Evolutionary conservation across 2,329 filamentous ascomycete genomes (phyloP).

Genomic region (Fusarium duplospermum): DNA sequence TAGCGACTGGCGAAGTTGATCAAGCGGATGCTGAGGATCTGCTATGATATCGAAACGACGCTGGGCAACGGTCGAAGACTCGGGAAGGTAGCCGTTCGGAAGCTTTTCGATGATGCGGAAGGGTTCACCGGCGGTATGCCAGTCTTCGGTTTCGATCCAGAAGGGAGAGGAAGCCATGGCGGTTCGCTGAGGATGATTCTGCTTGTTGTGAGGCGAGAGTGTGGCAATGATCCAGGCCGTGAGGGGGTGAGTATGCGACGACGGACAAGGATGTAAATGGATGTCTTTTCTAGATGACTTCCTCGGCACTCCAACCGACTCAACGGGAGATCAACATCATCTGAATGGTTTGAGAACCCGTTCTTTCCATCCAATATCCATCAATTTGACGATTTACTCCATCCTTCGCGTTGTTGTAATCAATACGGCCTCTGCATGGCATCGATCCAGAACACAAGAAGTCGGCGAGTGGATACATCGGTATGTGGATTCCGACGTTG

Average conservation of each 20-base stretch:
- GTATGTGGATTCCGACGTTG: neutral
- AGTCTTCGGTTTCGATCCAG: constrained; percentile 43
- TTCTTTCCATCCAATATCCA: neutral
- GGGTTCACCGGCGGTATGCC: constrained; percentile 44
- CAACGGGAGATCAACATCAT: neutral
- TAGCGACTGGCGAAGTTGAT: constrained; percentile 25
- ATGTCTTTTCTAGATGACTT: neutral
- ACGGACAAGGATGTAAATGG: neutral
- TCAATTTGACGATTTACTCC: neutral
- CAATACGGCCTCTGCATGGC: too few species aligned
- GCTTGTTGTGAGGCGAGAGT: neutral
- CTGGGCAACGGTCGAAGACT: constrained; percentile 10
- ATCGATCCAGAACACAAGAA: neutral
- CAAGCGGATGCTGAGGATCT: constrained; percentile 8
- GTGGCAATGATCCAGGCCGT: neutral
- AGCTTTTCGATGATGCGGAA: constrained; percentile 39
- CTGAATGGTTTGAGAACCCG: neutral
- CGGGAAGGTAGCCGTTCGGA: constrained; percentile 5
- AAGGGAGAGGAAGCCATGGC: constrained; percentile 4
- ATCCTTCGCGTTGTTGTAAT: neutral
- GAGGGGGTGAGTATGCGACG: neutral
- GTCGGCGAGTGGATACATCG: neutral
- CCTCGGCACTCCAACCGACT: neutral
- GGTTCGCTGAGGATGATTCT: fast-evolving
- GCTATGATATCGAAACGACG: constrained; percentile 2